These are phyloP conservation scores for Trichoderma citrinoviride DNA, from an alignment of 2,329 filamentous ascomycete genomes.

Conservation along the genomic window DNA sequence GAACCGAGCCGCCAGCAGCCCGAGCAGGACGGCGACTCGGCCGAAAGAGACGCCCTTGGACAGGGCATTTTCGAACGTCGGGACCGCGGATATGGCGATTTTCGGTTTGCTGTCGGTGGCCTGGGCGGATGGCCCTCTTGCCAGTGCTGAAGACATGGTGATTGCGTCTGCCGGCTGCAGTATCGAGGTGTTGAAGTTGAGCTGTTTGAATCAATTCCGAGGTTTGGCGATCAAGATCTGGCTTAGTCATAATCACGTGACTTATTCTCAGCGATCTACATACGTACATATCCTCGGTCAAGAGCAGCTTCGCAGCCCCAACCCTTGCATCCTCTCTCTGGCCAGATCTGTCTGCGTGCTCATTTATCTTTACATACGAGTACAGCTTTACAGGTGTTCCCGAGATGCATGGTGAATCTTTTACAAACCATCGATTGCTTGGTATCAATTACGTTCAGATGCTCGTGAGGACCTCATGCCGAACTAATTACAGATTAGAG, in stretches of 20 bases:
- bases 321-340: neutral
- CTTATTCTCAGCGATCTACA: too few species aligned
- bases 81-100: conserved; percentile 37
- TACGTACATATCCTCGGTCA: neutral
- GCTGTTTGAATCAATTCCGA: neutral
- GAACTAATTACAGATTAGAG: too few species aligned
- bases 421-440: too few species aligned
- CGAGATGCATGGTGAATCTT: too few species aligned
- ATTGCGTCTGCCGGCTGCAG: conserved; percentile 38
- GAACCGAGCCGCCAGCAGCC: conserved; percentile 63
- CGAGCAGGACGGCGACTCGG: conserved; percentile 66
- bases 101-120: conserved; percentile 32
- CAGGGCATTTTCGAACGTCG: conserved; percentile 37
- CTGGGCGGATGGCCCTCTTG: conserved; percentile 33
- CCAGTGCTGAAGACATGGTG: conserved; percentile 40
- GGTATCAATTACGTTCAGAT: neutral
- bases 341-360: too few species aligned
- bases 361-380: too few species aligned
- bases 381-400: too few species aligned
- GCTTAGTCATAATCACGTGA: neutral
- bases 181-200: neutral
- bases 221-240: neutral
- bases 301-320: neutral
- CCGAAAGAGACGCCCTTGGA: conserved; percentile 58
- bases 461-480: neutral